A percentile compares a stretch with the other conserved stretches of the same genome.
phyloP scores from a whole-genome alignment of 2,329 filamentous ascomycete species.

The Cordyceps cicadae region DNA sequence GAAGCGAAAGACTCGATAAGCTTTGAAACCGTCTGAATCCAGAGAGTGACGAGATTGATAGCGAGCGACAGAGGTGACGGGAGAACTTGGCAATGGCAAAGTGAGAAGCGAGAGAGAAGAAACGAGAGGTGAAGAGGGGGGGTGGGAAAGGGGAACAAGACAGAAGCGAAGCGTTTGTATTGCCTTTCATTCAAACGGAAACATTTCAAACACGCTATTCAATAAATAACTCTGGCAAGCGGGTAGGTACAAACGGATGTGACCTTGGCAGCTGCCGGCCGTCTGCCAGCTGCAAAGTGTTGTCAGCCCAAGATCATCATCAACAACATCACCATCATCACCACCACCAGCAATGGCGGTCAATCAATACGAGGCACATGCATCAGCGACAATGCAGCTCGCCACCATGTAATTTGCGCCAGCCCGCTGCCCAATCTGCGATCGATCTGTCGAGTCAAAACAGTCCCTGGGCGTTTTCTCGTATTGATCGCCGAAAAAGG shows the following conservation, averaged over 20 bases:
- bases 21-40: not conserved
- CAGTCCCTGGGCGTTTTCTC: not conserved
- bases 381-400: not conserved
- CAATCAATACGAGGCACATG: not conserved
- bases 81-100: not conserved
- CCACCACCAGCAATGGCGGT: not conserved
- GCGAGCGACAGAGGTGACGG: not conserved
- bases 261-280: slow-evolving; percentile 5
- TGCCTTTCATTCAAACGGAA: not conserved
- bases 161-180: not conserved
- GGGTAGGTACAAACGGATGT: slow-evolving; percentile 8
- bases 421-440: not conserved
- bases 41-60: not conserved
- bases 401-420: not conserved
- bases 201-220: not conserved
- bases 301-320: not conserved
- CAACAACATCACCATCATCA: no score
- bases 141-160: not conserved
- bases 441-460: no score
- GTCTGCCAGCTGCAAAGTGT: not conserved
- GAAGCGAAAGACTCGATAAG: not conserved
- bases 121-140: not conserved
- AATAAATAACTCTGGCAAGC: not conserved
- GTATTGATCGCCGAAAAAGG: not conserved
- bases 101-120: not conserved